phyloP scores from a whole-genome alignment of 2,329 filamentous ascomycete genomes.

The Colletotrichum coccodes region DNA sequence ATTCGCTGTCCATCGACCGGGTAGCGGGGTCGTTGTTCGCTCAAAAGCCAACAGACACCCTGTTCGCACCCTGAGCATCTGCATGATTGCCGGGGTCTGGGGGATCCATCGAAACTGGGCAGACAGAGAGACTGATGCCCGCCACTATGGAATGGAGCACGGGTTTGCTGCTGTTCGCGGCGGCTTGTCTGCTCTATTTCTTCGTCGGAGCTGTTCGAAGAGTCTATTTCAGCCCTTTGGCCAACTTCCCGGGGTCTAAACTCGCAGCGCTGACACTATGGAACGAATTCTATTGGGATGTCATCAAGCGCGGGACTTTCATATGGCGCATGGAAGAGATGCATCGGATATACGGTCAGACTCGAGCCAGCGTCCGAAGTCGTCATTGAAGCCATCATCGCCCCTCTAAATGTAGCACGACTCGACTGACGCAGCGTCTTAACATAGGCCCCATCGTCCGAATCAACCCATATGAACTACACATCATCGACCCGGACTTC shows the following conservation, averaged over 20 bases:
- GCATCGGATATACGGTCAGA: conserved; percentile 45
- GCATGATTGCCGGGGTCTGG: background rate
- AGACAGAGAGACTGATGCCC: background rate
- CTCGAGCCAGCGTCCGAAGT: background rate
- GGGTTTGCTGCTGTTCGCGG: conserved; percentile 33
- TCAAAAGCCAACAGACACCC: background rate
- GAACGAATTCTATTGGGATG: conserved; percentile 48
- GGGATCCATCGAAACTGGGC: too few species aligned
- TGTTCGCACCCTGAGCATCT: background rate
- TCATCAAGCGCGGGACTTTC: conserved; percentile 43
- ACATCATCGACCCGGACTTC: conserved; percentile 42
- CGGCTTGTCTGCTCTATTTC: background rate
- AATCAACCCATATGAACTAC: conserved; percentile 43
- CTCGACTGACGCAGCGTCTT: background rate
- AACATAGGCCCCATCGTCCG: conserved; percentile 42
- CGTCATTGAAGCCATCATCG: background rate
- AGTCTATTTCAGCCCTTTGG: conserved; percentile 4
- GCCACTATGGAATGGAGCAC: background rate
- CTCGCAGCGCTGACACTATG: conserved; percentile 42
- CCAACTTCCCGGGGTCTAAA: conserved; percentile 39
- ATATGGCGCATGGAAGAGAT: conserved; percentile 45
- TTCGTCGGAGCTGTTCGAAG: background rate
- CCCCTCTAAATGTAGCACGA: background rate
- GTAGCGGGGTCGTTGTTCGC: background rate
- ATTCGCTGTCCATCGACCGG: background rate